Evolutionary conservation across 2,329 filamentous ascomycete species (phyloP).

Genomic region (Zalaria sp.): DNA sequence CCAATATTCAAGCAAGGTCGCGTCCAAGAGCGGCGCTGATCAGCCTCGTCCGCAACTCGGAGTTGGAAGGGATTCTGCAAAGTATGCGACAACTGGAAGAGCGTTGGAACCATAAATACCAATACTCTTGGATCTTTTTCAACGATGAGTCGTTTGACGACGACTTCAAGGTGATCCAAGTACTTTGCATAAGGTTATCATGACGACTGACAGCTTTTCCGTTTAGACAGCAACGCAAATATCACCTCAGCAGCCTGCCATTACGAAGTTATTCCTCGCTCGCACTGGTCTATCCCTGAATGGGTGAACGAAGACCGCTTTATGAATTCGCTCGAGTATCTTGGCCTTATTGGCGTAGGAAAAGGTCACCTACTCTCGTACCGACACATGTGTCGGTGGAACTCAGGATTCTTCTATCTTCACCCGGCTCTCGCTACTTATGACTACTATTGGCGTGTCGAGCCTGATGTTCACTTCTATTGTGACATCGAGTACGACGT

Average conservation of each 20-base stretch:
- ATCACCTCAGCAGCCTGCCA: constrained; percentile 25
- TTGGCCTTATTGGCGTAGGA: neutral
- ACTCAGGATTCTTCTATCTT: constrained; percentile 25
- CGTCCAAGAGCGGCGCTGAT: constrained; percentile 7
- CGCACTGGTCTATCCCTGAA: constrained; percentile 6
- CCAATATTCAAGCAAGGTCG: too few species aligned
- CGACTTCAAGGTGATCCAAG: constrained; percentile 23
- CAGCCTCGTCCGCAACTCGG: constrained; percentile 33
- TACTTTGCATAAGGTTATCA: too few species aligned
- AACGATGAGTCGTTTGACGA: constrained; percentile 31
- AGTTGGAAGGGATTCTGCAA: constrained; percentile 25
- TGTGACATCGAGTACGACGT: constrained; percentile 31
- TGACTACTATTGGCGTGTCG: constrained; percentile 47
- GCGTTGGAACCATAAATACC: constrained; percentile 34
- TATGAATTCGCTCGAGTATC: too few species aligned
- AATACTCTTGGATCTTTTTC: constrained; percentile 33
- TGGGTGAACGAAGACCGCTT: constrained; percentile 1
- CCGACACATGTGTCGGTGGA: constrained; percentile 26
- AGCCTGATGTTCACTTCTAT: constrained; percentile 43
- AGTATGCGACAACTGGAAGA: constrained; percentile 28
- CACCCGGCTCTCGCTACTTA: constrained; percentile 30
- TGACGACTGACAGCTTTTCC: too few species aligned
- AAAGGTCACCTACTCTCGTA: constrained; percentile 14
- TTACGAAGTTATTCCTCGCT: constrained; percentile 28
- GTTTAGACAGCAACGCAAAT: too few species aligned